Conservation (phyloP, 2,329 filamentous ascomycete species). For the Aureobasidium sp. region DNA sequence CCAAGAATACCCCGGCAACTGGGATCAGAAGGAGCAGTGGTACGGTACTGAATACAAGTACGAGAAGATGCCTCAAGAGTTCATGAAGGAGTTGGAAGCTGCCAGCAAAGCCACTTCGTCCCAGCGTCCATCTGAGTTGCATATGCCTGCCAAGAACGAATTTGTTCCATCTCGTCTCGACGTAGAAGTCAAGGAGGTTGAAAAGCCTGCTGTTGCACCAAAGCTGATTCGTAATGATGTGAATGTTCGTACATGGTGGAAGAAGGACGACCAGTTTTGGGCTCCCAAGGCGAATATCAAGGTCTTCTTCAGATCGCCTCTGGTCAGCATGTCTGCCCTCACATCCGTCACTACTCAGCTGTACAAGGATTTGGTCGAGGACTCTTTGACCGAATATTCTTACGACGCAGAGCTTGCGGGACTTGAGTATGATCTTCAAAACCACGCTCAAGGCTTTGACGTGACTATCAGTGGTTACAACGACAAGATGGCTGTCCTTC, state of each 20-base stretch:
- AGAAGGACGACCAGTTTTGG: slow-evolving; percentile 98
- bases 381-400: slow-evolving; percentile 84
- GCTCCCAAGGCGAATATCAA: slow-evolving; percentile 88
- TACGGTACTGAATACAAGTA: slow-evolving; percentile 91
- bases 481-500: slow-evolving; percentile 83
- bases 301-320: slow-evolving; percentile 69
- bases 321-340: slow-evolving; percentile 71
- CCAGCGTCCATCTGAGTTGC: slow-evolving; percentile 61
- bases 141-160: slow-evolving; percentile 87
- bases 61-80: slow-evolving; percentile 69
- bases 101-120: slow-evolving; percentile 50
- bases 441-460: slow-evolving; percentile 66
- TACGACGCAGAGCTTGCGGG: slow-evolving; percentile 95
- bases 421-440: slow-evolving; percentile 70
- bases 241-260: slow-evolving; percentile 81
- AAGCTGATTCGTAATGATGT: slow-evolving; percentile 80
- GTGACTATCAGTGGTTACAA: slow-evolving; percentile 86
- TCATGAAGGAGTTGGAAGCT: slow-evolving; percentile 62
- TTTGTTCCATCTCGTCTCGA: slow-evolving; percentile 92
- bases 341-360: slow-evolving; percentile 71
- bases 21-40: slow-evolving; percentile 90
- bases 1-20: slow-evolving; percentile 73
- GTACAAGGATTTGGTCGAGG: slow-evolving; percentile 78
- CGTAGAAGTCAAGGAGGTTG: slow-evolving; percentile 89
- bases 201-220: slow-evolving; percentile 64